These are phyloP conservation scores for Leucosporidium yakuticum DNA, from an alignment of 768 basidiomycete genomes.

Conservation along the genomic window DNA sequence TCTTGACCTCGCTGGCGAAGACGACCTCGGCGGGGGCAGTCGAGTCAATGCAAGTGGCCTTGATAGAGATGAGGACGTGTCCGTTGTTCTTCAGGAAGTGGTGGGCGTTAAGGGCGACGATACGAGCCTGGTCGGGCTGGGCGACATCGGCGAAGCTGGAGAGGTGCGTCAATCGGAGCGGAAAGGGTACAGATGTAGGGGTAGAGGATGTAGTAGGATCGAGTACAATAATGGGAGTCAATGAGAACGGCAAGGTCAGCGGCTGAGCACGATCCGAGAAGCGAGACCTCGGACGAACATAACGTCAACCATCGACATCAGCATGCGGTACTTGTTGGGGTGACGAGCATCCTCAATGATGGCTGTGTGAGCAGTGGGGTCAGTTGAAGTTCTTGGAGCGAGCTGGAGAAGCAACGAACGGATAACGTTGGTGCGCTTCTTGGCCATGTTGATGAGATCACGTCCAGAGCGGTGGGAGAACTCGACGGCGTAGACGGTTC, in stretches of 20 bases:
- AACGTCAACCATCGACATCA: constrained; percentile 88
- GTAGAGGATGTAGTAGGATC: background rate
- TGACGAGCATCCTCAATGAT: constrained; percentile 96
- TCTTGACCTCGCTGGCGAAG: constrained; percentile 80
- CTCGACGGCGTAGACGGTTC: constrained; percentile 95
- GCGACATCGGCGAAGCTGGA: constrained; percentile 83
- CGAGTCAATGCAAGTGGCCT: constrained; percentile 97
- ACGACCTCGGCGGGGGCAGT: constrained; percentile 84
- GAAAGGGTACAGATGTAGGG: background rate
- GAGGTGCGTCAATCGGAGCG: background rate
- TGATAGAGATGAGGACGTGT: constrained; percentile 92
- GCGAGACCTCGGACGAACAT: constrained; percentile 50
- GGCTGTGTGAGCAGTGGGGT: constrained; percentile 40
- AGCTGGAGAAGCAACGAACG: constrained; percentile 54
- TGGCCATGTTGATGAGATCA: constrained; percentile 98
- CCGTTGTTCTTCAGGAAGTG: constrained; percentile 93
- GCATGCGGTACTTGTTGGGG: constrained; percentile 95
- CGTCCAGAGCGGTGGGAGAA: constrained; percentile 94
- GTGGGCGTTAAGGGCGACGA: constrained; percentile 85
- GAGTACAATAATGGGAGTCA: background rate
- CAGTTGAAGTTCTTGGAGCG: background rate
- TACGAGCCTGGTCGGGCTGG: constrained; percentile 97
- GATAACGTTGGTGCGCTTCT: constrained; percentile 97
- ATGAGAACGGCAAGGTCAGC: too few relatives aligned
- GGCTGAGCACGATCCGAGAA: background rate